Percentiles rank a stretch among this genome's conserved stretches.
phyloP scores from a whole-genome alignment of 1,284 basidiomycete genomes.

The Tilletia walkeri region DNA sequence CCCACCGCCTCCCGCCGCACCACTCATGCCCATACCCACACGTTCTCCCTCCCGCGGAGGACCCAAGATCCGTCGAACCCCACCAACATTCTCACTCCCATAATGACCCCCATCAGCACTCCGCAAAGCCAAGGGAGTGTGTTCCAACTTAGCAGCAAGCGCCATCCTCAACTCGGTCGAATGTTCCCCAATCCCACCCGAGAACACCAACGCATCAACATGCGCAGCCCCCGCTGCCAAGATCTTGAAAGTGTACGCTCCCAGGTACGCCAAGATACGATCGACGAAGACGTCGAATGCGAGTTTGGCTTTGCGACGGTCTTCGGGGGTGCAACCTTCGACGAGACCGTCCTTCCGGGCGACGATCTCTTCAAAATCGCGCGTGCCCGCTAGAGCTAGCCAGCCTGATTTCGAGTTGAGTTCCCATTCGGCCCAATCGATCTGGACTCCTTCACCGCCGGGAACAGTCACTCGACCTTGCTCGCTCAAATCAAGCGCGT shows the following conservation, averaged over 20 bases:
- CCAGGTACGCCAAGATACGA: slow-evolving; percentile 27
- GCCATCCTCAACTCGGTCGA: slow-evolving; percentile 18
- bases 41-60: background rate
- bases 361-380: slow-evolving; percentile 26
- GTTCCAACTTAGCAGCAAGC: slow-evolving; percentile 20
- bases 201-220: slow-evolving; percentile 29
- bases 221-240: slow-evolving; percentile 8
- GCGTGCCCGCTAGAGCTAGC: slow-evolving; percentile 25
- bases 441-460: background rate
- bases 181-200: slow-evolving; percentile 30
- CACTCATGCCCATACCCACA: background rate
- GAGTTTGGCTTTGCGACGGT: slow-evolving; percentile 14
- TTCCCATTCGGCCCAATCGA: slow-evolving; percentile 21
- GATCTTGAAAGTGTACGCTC: slow-evolving; percentile 28
- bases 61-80: slow-evolving; percentile 6
- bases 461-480: slow-evolving; percentile 11
- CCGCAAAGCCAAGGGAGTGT: slow-evolving; percentile 12
- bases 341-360: slow-evolving; percentile 14
- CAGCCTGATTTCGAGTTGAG: slow-evolving; percentile 30
- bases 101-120: slow-evolving; percentile 4
- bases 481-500: slow-evolving; percentile 7
- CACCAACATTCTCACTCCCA: slow-evolving; percentile 14
- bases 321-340: slow-evolving; percentile 10
- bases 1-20: too few species aligned
- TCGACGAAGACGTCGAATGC: slow-evolving; percentile 36